Base-by-base conservation (phyloP, 164 flowering plant species). In the Cinnamomum chago region DNA sequence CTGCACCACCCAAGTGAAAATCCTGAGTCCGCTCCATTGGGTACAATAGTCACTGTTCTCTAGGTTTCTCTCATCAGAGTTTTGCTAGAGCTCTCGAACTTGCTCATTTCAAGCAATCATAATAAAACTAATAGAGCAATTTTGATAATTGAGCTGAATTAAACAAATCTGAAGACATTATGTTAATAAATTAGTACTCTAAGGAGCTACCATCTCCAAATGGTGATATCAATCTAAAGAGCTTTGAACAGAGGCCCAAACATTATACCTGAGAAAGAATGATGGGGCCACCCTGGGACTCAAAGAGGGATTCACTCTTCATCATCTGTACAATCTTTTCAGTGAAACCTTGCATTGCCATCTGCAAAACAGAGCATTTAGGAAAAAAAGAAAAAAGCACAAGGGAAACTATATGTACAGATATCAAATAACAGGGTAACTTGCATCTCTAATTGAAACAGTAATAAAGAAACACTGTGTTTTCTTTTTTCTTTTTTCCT, bases 211-310 rank as follows among this genome's bases (percentile, higher is more conserved):
- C 60, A 55, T 20, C 60, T 55, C n/a, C 60, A 17, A 55, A 55
- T 14, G 60, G 60, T 55, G 60, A 55, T 55, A 14, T 55, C 60
- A 55, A 55, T 55, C n/a, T 55, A 55, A 3, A 55, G 60, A 17
- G 60, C 17, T 55, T 55, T 55, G 20, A 55, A 55, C 3, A 20
- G 6, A 17, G 20, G n/a, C 12, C n/a, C 20, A 55, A 55, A 55
- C 60, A 40, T 55, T 15, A 55, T 76, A 89, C 92, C 86, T 88
- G 93, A 76, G 93, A 89, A 25, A 91, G 85, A 72, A 91, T 89
- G 35, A 91, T 91, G 14, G 95, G 95, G 58, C 95, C 95, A 40
- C 95, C 95, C 76, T 91, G 93, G 22, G 95, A 86, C 58, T 85
- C 90, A 79, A 81, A 91, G 35, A 91, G 85, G 4, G 67, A 78